Base-by-base conservation (phyloP, 2,329 filamentous ascomycete genomes). In the Davidsoniella virescens region DNA sequence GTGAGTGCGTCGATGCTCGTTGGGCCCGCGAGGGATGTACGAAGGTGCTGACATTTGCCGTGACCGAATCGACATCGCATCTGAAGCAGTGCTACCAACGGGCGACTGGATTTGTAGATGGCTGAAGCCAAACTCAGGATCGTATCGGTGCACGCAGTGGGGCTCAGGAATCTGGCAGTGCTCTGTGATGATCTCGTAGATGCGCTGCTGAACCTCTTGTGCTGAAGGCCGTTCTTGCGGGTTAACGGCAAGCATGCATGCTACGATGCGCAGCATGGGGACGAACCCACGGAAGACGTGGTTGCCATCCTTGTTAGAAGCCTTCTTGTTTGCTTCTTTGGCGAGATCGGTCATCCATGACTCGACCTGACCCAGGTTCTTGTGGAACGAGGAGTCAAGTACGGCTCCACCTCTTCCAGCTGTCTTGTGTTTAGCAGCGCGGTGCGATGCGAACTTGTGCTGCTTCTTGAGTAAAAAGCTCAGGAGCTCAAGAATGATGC, bases 401-500 rank as follows among this genome's bases (percentile, higher is more conserved):
- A 80, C 72, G 5, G 76, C 78, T 10, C 76, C 77, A 26, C 76
- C 76, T 20, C 73, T 66, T 0, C 72, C 71, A 12, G 70, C 62
- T 39, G 65, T 72, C 59, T 78, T 80, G 60, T 82, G 77, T 59
- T 79, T 80, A 3, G 75, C 72, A 1, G 76, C 72, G 5, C 84
- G 78, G 60, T 84, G 78, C 20, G 76, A 70, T 33, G 76, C 68
- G 58, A 87, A 86, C 23, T 79, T 73, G 46, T 75, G 72, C 1
- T 75, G 70, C 56, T 80, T 78, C 61, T 84, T 84, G 53, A 86
- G 63, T 52, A 84, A 67, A 58, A 84, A 78, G 18, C 78, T 78
- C 17, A 87, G 60, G 26, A 87, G 71, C 55, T 88, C 83, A 14
- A 87, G 67, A 54, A 82, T 82, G 47, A 87, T 71, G 60, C 82